Evolutionary conservation across 192 early-diverging fungal species (phyloP), one percentile per base, ranked within the genome.

Genomic region (Rhizophagus clarus): DNA sequence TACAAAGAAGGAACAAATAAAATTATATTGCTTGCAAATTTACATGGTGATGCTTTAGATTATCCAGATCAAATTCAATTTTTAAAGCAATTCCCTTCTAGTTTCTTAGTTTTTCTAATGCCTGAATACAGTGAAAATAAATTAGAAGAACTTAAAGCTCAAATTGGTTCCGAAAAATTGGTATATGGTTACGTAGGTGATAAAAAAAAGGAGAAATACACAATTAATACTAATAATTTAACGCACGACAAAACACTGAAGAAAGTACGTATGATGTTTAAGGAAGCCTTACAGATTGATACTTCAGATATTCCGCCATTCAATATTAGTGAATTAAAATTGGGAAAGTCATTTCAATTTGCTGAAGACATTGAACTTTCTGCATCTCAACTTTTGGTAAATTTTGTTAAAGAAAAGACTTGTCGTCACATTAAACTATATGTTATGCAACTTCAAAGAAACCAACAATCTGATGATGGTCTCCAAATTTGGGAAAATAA

Each of bases 21-120:
- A 15, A 72, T 79, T 28, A 68, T 40, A 1, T 71, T 79, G 45
- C 68, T 79, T 51, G 77, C 77, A 31, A 79, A 79, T 79, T 79
- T 79, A 71, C 77, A 79, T 47, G 77, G 77, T 12, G 77, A 79
- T 67, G 77, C 77, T 5, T 67, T 79, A 34, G 68, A 79, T 61
- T 70, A 79, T 79, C 68, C 77, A 2, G 26, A 79, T 24, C 66
- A 71, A 67, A 72, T 79, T 29, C 14, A 49, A 47, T 79, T 70
- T 51, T 24, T 79, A 71, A 70, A 72, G 7, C 77, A 79, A 71
- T 49, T 79, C 4, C 47, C 77, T 15, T 79, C 63, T 31, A 32
- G 49, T 66, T 79, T 67, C 45, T 72, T 79, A 24, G 37, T 79
- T 28, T 79, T 79, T 26, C 24, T 79, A 71, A 79, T 79, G 77